These are phyloP conservation scores for Diphasiastrum complanatum DNA, from an alignment of 83 land plant genomes.

Conservation along the genomic window DNA sequence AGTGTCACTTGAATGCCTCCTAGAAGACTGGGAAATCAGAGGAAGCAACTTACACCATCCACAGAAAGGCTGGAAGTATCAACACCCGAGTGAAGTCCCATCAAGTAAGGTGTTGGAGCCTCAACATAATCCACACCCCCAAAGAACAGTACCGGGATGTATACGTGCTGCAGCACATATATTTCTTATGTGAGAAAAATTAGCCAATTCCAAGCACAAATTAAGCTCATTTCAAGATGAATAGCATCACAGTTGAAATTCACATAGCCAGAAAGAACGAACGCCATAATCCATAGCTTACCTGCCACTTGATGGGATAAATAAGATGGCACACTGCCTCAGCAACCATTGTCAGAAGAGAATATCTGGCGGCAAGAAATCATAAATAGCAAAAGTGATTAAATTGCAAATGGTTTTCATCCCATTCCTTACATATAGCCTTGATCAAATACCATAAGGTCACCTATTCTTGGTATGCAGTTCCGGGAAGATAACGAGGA, in stretches of 20 bases:
- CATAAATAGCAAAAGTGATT: not conserved
- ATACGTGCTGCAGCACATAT: slow-evolving; percentile 75
- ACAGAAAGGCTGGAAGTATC: slow-evolving; percentile 60
- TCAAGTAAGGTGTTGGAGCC: slow-evolving; percentile 98
- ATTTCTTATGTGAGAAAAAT: not conserved
- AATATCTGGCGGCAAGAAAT: slow-evolving; percentile 48
- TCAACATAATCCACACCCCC: slow-evolving; percentile 97
- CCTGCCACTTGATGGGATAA: slow-evolving; percentile 99
- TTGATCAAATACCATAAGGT: too few species aligned
- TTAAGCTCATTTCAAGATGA: slow-evolving; percentile 8
- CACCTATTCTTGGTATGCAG: too few species aligned
- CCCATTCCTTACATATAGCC: too few species aligned
- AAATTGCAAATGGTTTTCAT: not conserved
- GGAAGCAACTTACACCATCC: slow-evolving; percentile 76
- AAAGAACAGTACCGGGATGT: slow-evolving; percentile 92
- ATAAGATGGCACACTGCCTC: slow-evolving; percentile 95
- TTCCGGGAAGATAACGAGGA: too few species aligned
- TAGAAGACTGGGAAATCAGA: not conserved
- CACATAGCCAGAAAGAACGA: too few species aligned
- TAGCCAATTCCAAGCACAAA: slow-evolving; percentile 23
- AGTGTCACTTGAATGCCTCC: too few species aligned
- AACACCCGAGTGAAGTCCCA: slow-evolving; percentile 98
- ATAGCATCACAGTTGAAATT: too few species aligned
- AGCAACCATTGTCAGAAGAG: slow-evolving; percentile 83
- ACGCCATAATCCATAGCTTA: slow-evolving; percentile 25